phyloP scores from a whole-genome alignment of 192 early-diverging fungal genomes.

The Oehlia diaphana region DNA sequence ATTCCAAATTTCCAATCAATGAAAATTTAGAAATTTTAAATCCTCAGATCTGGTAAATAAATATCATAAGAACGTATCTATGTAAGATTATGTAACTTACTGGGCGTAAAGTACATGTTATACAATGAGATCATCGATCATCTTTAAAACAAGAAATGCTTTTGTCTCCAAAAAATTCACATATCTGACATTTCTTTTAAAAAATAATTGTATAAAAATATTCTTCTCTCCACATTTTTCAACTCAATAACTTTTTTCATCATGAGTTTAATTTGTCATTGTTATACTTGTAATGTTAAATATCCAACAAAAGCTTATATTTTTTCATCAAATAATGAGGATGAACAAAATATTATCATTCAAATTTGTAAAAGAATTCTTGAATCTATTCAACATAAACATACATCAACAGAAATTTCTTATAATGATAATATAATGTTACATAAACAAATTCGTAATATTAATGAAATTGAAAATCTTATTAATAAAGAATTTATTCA shows the following conservation, averaged over 20 bases:
- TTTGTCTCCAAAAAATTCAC: no score
- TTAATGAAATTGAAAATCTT: not conserved
- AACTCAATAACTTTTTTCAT: not conserved
- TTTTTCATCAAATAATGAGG: not conserved
- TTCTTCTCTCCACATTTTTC: no score
- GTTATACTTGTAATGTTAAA: not conserved
- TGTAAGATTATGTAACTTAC: no score
- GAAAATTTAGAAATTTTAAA: no score
- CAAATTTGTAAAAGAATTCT: conserved; percentile 6
- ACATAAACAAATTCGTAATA: not conserved
- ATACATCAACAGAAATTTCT: not conserved
- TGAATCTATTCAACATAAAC: not conserved
- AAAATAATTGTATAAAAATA: no score
- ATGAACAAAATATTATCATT: not conserved
- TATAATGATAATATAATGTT: not conserved
- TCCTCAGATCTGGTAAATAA: no score
- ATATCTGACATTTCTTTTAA: no score
- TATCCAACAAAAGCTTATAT: not conserved
- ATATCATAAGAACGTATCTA: no score
- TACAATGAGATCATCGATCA: no score
- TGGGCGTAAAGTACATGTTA: no score
- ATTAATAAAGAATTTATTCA: not conserved
- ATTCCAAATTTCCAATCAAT: no score
- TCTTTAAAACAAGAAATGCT: no score
- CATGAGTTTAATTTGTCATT: not conserved